Conservation (phyloP, 1,139 yeast genomes). For the Taphrina betulina region DNA sequence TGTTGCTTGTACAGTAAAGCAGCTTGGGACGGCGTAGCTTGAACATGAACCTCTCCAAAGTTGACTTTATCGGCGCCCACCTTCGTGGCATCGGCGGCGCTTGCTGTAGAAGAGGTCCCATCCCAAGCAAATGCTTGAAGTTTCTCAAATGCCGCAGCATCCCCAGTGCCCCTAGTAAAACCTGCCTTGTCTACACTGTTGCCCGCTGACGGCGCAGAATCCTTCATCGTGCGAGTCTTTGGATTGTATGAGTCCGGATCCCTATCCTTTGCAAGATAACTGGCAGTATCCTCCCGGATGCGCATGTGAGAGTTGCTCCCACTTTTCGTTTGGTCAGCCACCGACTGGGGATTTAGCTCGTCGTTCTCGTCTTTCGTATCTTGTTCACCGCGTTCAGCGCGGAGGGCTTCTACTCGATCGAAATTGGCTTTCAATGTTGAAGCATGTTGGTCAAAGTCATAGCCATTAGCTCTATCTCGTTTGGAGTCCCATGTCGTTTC, state of each 20-base stretch:
- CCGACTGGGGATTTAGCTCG: conserved; percentile 37
- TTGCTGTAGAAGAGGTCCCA: conserved; percentile 38
- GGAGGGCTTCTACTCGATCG: conserved; percentile 47
- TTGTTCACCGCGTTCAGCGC: conserved; percentile 39
- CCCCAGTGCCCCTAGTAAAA: conserved; percentile 57
- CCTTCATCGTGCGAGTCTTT: conserved; percentile 54
- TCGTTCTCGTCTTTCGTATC: conserved; percentile 37
- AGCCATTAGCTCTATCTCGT: conserved; percentile 78
- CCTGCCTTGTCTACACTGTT: conserved; percentile 41
- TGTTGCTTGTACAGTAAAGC: conserved; percentile 50
- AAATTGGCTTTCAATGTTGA: conserved; percentile 50
- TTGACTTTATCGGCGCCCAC: not conserved
- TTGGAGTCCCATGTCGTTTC: conserved; percentile 58
- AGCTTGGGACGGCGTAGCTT: conserved; percentile 62
- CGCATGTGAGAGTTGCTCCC: conserved; percentile 33
- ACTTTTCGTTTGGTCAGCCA: conserved; percentile 35
- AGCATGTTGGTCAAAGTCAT: conserved; percentile 60
- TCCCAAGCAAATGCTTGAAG: conserved; percentile 41
- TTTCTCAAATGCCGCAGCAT: conserved; percentile 40
- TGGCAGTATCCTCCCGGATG: conserved; percentile 57
- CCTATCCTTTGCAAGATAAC: conserved; percentile 49
- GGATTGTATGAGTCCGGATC: conserved; percentile 53
- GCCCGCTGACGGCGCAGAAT: conserved; percentile 35
- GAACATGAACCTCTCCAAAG: conserved; percentile 46
- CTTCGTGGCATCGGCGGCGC: not conserved